These are phyloP conservation scores for Aschersonia sp. DNA, from an alignment of 2,329 filamentous ascomycete genomes.

Conservation along the genomic window DNA sequence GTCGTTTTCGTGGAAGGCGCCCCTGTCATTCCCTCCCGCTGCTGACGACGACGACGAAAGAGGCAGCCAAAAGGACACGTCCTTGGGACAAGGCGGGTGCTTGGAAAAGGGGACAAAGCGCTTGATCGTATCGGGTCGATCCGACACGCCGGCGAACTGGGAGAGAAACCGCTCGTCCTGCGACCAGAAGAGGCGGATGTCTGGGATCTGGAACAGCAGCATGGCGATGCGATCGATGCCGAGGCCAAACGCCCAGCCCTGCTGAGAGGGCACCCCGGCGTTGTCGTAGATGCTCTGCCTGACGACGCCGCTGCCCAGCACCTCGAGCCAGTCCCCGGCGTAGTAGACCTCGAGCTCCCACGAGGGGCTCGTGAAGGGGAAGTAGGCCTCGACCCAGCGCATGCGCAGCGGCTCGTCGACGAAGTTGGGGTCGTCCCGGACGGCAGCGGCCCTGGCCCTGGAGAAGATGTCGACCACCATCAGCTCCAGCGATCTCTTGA, in stretches of 20 bases:
- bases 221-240: conserved; percentile 93
- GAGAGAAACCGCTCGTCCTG: conserved; percentile 68
- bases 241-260: conserved; percentile 93
- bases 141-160: conserved; percentile 59
- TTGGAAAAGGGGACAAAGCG: conserved; percentile 83
- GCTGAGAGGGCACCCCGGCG: conserved; percentile 56
- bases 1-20: conserved; percentile 79
- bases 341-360: conserved; percentile 97
- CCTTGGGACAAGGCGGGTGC: conserved; percentile 77
- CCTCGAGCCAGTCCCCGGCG: conserved; percentile 88
- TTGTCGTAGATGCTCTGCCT: conserved; percentile 69
- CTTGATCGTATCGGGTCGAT: conserved; percentile 30
- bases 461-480: conserved; percentile 85
- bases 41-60: conserved; percentile 19
- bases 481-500: conserved; percentile 78
- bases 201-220: conserved; percentile 89
- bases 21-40: conserved; percentile 30
- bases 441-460: conserved; percentile 53
- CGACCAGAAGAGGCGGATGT: conserved; percentile 96
- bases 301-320: conserved; percentile 84
- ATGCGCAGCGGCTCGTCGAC: conserved; percentile 63
- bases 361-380: conserved; percentile 89
- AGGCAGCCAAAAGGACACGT: conserved; percentile 83
- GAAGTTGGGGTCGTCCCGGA: conserved; percentile 31
- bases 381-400: conserved; percentile 93